Evolutionary conservation across 2,329 filamentous ascomycete genomes (phyloP).

Genomic region (Ophiostoma perfectum): DNA sequence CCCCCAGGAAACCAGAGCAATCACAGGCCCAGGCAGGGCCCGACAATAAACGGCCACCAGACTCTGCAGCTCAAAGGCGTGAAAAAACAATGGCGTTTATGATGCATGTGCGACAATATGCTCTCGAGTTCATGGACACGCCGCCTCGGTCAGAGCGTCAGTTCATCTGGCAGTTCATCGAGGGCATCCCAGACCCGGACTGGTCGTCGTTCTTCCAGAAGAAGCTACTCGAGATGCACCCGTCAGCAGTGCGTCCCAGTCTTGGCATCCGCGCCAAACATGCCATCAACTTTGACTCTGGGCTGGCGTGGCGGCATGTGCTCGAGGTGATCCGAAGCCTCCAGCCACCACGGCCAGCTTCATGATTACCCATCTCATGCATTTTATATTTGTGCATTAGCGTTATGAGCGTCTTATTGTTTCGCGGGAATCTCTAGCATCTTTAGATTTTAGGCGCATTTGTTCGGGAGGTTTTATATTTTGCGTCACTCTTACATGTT

Average conservation of each 20-base stretch:
- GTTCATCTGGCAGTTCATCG: constrained; percentile 26
- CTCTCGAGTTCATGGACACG: constrained; percentile 7
- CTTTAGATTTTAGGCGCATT: too few species aligned
- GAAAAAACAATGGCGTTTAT: constrained; percentile 20
- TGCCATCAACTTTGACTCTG: constrained; percentile 24
- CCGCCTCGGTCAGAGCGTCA: constrained; percentile 26
- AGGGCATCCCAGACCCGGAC: constrained; percentile 23
- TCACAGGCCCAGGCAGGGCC: not conserved
- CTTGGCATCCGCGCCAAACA: constrained; percentile 24
- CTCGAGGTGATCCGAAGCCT: constrained; percentile 20
- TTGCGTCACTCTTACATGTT: too few species aligned
- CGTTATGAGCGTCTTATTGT: too few species aligned
- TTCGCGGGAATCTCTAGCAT: too few species aligned
- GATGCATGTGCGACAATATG: constrained; percentile 17
- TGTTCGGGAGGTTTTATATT: too few species aligned
- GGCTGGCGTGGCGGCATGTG: constrained; percentile 24
- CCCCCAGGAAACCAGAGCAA: not conserved
- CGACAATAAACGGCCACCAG: not conserved
- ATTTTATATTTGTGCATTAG: too few species aligned
- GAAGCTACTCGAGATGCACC: constrained; percentile 21
- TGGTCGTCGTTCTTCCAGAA: constrained; percentile 25
- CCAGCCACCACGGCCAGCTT: not conserved
- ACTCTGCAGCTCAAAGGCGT: not conserved
- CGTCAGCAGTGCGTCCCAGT: constrained; percentile 21
- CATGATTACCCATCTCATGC: not conserved